Conservation (phyloP, 768 basidiomycete species). For the Pisolithus orientalis region DNA sequence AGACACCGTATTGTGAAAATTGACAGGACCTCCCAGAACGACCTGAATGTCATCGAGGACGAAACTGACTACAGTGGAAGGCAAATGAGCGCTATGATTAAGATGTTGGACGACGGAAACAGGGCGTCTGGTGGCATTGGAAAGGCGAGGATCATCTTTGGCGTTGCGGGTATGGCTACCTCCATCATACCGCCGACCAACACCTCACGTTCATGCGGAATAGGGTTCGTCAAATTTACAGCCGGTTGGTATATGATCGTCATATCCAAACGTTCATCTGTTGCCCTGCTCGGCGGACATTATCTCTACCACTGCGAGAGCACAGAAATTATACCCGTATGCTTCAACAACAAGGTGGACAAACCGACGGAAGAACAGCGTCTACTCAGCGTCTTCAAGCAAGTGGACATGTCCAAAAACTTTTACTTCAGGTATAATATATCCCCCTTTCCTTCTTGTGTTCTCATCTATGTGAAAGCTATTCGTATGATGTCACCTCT, state of each 20-base stretch:
- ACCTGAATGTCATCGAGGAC: slow-evolving; percentile 79
- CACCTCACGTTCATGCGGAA: not conserved
- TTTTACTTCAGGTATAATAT: slow-evolving; percentile 86
- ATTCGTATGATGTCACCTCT: slow-evolving; percentile 96
- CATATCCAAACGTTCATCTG: slow-evolving; percentile 84
- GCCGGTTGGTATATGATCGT: slow-evolving; percentile 95
- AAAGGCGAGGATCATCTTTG: slow-evolving; percentile 73
- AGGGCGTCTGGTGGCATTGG: slow-evolving; percentile 82
- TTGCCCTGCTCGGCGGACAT: slow-evolving; percentile 91
- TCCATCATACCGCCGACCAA: not conserved
- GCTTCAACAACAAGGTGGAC: slow-evolving; percentile 76
- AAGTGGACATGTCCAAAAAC: slow-evolving; percentile 98
- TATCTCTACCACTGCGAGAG: slow-evolving; percentile 95
- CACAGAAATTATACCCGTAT: slow-evolving; percentile 76
- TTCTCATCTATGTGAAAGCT: slow-evolving; percentile 39
- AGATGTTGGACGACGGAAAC: slow-evolving; percentile 96
- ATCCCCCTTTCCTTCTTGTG: not conserved
- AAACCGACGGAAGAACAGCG: slow-evolving; percentile 86
- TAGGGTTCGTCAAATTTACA: slow-evolving; percentile 88
- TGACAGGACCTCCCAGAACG: slow-evolving; percentile 75
- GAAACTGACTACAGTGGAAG: slow-evolving; percentile 81
- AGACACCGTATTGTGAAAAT: slow-evolving; percentile 91
- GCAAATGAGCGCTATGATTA: slow-evolving; percentile 86
- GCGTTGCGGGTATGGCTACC: slow-evolving; percentile 57
- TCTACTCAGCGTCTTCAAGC: slow-evolving; percentile 85